Percentiles rank a stretch among this genome's conserved stretches.
Evolutionary conservation across 2,329 filamentous ascomycete species (phyloP).

Genomic region (Xylogone sp.): DNA sequence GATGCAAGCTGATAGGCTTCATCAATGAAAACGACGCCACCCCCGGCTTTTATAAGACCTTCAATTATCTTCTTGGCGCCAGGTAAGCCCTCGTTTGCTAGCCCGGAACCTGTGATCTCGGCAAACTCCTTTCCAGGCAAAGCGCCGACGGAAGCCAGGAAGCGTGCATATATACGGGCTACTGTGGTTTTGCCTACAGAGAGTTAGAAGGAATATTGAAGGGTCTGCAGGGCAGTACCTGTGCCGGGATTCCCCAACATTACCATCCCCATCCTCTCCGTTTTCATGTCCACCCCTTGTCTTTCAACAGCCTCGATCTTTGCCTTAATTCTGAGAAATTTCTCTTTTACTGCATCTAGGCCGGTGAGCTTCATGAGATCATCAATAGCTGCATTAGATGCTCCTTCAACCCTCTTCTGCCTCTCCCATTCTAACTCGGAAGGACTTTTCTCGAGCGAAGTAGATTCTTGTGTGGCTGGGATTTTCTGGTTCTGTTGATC

Average conservation of each 20-base stretch:
- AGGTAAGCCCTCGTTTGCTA: conserved; percentile 59
- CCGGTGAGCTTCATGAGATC: conserved; percentile 67
- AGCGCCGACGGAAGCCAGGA: conserved; percentile 58
- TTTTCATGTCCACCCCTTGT: conserved; percentile 50
- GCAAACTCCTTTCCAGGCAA: conserved; percentile 57
- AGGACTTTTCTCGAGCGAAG: too few relatives aligned
- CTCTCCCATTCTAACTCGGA: conserved; percentile 55
- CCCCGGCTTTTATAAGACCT: conserved; percentile 56
- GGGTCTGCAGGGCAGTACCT: conserved; percentile 36
- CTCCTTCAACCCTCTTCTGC: conserved; percentile 51
- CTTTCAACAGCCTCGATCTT: conserved; percentile 57
- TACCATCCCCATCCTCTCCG: conserved; percentile 58
- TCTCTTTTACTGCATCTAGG: conserved; percentile 62
- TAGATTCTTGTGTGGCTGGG: too few relatives aligned
- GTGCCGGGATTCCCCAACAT: conserved; percentile 74
- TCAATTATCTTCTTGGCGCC: conserved; percentile 56
- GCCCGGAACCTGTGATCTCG: conserved; percentile 64
- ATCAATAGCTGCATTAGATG: conserved; percentile 53
- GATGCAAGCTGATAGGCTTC: conserved; percentile 73
- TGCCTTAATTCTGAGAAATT: conserved; percentile 60
- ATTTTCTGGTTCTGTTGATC: too few relatives aligned
- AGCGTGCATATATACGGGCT: conserved; percentile 64
- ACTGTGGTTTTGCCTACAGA: conserved; percentile 67
- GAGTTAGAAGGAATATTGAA: too few relatives aligned
- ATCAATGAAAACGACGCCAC: conserved; percentile 73